phyloP scores from a whole-genome alignment of 345 rosid genomes.

The Gossypium thurberi region DNA sequence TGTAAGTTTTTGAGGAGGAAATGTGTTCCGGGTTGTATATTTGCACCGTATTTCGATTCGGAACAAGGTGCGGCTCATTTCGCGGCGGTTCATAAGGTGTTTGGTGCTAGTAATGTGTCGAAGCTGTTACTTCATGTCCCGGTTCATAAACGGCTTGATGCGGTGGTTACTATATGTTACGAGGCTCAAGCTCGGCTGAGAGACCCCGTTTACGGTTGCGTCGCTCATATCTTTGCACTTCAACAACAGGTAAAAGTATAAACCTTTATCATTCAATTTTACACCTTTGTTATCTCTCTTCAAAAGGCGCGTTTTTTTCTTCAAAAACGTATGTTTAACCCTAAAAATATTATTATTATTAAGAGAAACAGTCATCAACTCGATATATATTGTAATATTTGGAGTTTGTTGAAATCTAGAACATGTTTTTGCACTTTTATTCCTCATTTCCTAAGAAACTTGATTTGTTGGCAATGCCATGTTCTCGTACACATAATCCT shows the following conservation, averaged over 20 bases:
- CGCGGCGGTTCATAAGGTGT: constrained; percentile 79
- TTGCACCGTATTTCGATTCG: constrained; percentile 79
- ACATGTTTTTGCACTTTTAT: constrained; percentile 9
- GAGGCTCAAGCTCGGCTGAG: constrained; percentile 74
- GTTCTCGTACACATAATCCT: constrained; percentile 36
- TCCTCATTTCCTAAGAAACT: constrained; percentile 21
- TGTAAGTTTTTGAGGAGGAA: constrained; percentile 81
- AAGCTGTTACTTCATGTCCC: constrained; percentile 65
- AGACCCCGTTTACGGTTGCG: constrained; percentile 82
- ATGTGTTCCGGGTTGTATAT: constrained; percentile 73
- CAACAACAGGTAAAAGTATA: constrained; percentile 56
- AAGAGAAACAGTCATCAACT: too few species aligned
- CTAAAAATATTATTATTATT: too few species aligned
- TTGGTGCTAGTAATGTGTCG: constrained; percentile 88
- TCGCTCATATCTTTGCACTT: constrained; percentile 75
- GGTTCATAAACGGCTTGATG: constrained; percentile 59
- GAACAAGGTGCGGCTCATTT: constrained; percentile 84
- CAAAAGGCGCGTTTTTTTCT: too few species aligned
- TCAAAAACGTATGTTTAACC: too few species aligned
- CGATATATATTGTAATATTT: background rate
- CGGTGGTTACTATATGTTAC: constrained; percentile 69
- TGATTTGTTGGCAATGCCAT: constrained; percentile 38
- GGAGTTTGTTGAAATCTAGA: constrained; percentile 45
- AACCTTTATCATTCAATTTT: too few species aligned
- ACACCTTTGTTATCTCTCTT: too few species aligned